Evolutionary conservation across 1,139 yeast genomes (phyloP).

Genomic region (Neolecta irregularis): DNA sequence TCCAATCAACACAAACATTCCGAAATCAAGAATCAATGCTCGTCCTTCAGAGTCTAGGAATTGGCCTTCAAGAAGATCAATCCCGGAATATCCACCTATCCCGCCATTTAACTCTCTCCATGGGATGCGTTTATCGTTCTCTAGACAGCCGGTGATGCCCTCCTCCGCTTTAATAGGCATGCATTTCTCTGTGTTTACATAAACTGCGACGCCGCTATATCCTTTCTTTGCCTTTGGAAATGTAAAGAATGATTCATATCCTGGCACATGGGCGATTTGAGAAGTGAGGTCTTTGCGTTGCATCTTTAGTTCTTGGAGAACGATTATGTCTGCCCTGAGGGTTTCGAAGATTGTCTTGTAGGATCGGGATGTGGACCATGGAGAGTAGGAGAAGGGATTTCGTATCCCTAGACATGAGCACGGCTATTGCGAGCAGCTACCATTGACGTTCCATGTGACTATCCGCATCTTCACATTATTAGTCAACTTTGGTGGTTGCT

Average conservation of each 20-base stretch:
- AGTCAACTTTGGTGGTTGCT: no score
- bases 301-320: conserved; percentile 76
- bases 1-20: conserved; percentile 45
- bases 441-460: conserved; percentile 15
- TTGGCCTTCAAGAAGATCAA: conserved; percentile 23
- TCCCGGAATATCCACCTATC: conserved; percentile 50
- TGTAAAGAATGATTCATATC: conserved; percentile 51
- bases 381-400: conserved; percentile 4
- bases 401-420: neutral
- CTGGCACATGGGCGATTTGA: conserved; percentile 40
- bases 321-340: conserved; percentile 57
- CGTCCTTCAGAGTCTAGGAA: conserved; percentile 74
- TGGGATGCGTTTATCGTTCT: conserved; percentile 9
- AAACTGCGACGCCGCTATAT: conserved; percentile 83
- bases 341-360: conserved; percentile 31
- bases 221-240: conserved; percentile 52
- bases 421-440: conserved; percentile 9
- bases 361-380: conserved; percentile 5
- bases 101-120: conserved; percentile 16
- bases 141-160: conserved; percentile 65
- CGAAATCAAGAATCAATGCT: conserved; percentile 57
- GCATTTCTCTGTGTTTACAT: conserved; percentile 36
- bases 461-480: conserved; percentile 9
- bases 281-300: conserved; percentile 34
- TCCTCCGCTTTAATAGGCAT: conserved; percentile 66